Evolutionary conservation across 148 eudicot genomes (phyloP).

Genomic region (Gaultheria prostrata): DNA sequence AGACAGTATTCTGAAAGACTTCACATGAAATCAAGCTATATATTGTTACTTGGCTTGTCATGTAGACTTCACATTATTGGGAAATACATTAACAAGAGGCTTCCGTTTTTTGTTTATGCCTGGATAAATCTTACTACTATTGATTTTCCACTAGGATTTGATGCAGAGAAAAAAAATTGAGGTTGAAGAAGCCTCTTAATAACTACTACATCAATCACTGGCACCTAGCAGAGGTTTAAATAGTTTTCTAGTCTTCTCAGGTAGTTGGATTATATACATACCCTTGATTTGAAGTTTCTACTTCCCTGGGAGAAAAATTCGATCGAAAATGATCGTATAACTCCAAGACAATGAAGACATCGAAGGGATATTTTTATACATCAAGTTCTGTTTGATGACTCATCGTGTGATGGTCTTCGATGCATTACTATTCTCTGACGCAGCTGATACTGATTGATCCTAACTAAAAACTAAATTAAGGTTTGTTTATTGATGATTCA

Average conservation of each 20-base stretch:
- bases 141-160: neutral
- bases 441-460: constrained; percentile 15
- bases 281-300: neutral
- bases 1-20: neutral
- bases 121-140: neutral
- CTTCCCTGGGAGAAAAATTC: no score
- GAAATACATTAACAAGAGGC: neutral
- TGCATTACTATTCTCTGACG: constrained; percentile 17
- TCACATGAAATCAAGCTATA: neutral
- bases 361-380: neutral
- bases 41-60: neutral
- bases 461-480: constrained; percentile 13
- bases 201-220: neutral
- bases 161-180: neutral
- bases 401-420: constrained; percentile 14
- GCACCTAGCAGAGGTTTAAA: neutral
- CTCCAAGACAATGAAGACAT: neutral
- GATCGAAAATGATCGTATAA: neutral
- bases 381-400: constrained; percentile 10
- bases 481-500: neutral
- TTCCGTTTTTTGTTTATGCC: neutral
- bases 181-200: constrained; percentile 12
- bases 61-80: neutral
- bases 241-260: neutral
- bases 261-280: neutral